Evolutionary conservation across 1,139 yeast species (phyloP).

Genomic region (Kodamaea sp.): DNA sequence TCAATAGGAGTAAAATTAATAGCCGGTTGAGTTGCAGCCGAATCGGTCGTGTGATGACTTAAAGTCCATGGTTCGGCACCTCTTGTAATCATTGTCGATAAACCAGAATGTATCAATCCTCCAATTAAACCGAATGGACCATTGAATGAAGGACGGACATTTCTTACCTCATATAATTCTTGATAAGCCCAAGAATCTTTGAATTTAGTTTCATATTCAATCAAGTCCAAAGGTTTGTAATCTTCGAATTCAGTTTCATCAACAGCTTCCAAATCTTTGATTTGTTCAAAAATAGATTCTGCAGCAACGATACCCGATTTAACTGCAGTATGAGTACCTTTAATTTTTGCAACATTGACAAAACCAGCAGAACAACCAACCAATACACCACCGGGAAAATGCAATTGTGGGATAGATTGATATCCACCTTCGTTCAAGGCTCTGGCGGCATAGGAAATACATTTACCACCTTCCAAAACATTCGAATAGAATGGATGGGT

Average conservation of each 20-base stretch:
- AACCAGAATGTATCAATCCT: conserved; percentile 80
- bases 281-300: conserved; percentile 64
- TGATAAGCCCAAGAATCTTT: conserved; percentile 80
- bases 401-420: conserved; percentile 83
- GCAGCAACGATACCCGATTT: conserved; percentile 95
- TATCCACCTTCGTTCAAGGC: conserved; percentile 95
- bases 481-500: conserved; percentile 81
- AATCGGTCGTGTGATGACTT: conserved; percentile 65
- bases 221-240: conserved; percentile 48
- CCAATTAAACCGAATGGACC: conserved; percentile 67
- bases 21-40: conserved; percentile 68
- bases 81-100: conserved; percentile 71
- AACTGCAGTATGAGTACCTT: conserved; percentile 98
- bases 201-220: conserved; percentile 58
- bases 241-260: conserved; percentile 46
- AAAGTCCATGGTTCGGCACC: conserved; percentile 91
- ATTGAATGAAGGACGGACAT: conserved; percentile 87
- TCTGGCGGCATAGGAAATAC: conserved; percentile 91
- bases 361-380: conserved; percentile 97
- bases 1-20: conserved; percentile 62
- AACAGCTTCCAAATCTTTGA: conserved; percentile 47
- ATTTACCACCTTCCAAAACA: conserved; percentile 81
- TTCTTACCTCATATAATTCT: conserved; percentile 79
- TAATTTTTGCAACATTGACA: conserved; percentile 92
- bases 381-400: conserved; percentile 92